Evolutionary conservation across 148 eudicot species (phyloP), one percentile per base, ranked within the genome.

Genomic region (Heliamphora exappendiculata): DNA sequence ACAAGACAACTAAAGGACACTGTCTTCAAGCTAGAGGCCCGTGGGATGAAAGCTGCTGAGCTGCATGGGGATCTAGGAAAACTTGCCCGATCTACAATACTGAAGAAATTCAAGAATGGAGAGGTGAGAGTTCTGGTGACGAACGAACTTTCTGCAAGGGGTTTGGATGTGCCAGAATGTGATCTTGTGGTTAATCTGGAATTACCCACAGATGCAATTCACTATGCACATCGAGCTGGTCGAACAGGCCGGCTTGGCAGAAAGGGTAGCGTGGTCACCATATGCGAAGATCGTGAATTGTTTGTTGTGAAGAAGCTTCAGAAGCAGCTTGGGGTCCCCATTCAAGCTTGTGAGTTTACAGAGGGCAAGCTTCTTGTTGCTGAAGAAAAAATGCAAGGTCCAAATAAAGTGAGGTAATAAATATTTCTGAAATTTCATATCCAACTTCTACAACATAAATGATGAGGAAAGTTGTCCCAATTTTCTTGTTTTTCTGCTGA

Each of bases 161-260:
- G 98, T 70, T 82, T 94, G 80, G 98, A 92, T 80, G 82, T 94
- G 33, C 73, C 96, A 4, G 96, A 94, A 75, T 94, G 98, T 87
- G 98, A 94, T 85, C 97, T 94, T 69, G 98, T 94, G 47, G 94
- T 94, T 16, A 94, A 92, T 78, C 82, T 92, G 71, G 97, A 81
- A 73, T 80, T 94, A 50, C 98, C 98, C 11, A 94, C 98, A 0
- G 98, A 94, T 83, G 82, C 93, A 1, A 76, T 79, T 77, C 98
- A 94, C 76, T 94, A 94, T 82, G 97, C 97, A 0, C 97, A 94
- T 78, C 89, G 98, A 73, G 98, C 98, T 53, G 98, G 98, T 39
- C 82, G 98, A 75, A 90, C 97, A 19, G 98, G 97, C 41, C 86
- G 98, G 62, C 94, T 94, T 53, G 98, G 98, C 34, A 88, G 98